Percentiles rank a stretch among this genome's conserved stretches.
Conservation (phyloP, 371 early-diverging fungal species). For the Mucor circinelloides region DNA sequence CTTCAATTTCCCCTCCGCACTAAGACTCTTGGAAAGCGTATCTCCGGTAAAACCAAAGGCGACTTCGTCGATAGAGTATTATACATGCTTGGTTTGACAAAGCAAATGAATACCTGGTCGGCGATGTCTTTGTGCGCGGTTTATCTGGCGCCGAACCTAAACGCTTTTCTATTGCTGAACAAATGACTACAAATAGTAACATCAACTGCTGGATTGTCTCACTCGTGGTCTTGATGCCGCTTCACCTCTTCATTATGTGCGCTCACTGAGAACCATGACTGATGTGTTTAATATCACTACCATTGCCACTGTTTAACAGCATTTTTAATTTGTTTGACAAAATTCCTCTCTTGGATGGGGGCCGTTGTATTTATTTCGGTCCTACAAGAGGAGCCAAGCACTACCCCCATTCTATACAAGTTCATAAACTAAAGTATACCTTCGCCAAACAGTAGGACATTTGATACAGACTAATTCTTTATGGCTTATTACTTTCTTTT, state of each 20-base stretch:
- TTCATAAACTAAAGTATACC: no score
- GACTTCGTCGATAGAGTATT: conserved; percentile 50
- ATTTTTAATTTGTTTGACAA: conserved; percentile 84
- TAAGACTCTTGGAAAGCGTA: conserved; percentile 65
- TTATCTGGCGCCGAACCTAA: conserved; percentile 89
- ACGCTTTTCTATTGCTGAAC: conserved; percentile 85
- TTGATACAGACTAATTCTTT: no score
- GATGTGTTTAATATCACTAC: conserved; percentile 67
- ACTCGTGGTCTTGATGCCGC: conserved; percentile 91
- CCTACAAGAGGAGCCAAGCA: conserved; percentile 66
- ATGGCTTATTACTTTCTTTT: no score
- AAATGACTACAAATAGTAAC: conserved; percentile 75
- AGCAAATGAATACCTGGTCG: conserved; percentile 81
- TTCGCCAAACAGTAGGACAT: no score
- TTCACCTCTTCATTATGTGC: conserved; percentile 80
- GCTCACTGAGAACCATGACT: conserved; percentile 70
- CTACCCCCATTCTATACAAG: no score
- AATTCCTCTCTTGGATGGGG: conserved; percentile 71
- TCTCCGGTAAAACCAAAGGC: conserved; percentile 40
- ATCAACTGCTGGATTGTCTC: conserved; percentile 86
- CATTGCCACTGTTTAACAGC: conserved; percentile 65
- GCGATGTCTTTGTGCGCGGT: conserved; percentile 82
- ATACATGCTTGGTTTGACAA: conserved; percentile 67
- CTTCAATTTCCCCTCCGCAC: conserved; percentile 64
- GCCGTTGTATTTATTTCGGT: conserved; percentile 77